These are phyloP conservation scores for Coemansia sp. DNA, from an alignment of 192 early-diverging fungal genomes.

Conservation along the genomic window DNA sequence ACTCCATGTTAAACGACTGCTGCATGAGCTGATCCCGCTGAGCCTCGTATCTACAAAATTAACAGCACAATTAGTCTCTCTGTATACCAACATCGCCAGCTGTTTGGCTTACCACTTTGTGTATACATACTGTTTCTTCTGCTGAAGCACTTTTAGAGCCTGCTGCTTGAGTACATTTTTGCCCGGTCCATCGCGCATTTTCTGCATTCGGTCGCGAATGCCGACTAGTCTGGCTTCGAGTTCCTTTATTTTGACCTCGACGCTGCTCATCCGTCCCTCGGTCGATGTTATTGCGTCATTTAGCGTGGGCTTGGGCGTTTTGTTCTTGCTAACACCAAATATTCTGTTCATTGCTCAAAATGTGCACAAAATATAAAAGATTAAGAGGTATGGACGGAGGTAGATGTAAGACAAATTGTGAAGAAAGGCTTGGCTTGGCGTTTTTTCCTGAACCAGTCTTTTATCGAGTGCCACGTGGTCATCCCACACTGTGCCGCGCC, in stretches of 20 bases:
- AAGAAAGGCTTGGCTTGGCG: no score
- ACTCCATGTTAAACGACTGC: constrained; percentile 99
- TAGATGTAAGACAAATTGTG: background rate
- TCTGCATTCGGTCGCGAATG: constrained; percentile 92
- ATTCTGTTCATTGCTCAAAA: constrained; percentile 76
- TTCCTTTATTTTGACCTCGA: constrained; percentile 93
- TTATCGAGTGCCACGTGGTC: background rate
- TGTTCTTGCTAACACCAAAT: constrained; percentile 83
- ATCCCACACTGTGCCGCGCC: constrained; percentile 3
- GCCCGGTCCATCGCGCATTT: constrained; percentile 85
- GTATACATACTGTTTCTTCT: constrained; percentile 78
- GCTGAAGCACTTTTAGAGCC: constrained; percentile 87
- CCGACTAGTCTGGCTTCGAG: constrained; percentile 89
- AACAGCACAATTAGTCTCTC: background rate
- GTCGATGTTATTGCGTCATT: constrained; percentile 82
- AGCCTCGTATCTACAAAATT: constrained; percentile 61
- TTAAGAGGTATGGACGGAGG: background rate
- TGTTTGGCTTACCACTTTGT: background rate
- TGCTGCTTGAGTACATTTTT: constrained; percentile 93
- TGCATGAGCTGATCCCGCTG: constrained; percentile 94
- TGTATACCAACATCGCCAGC: constrained; percentile 12
- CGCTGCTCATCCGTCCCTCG: constrained; percentile 79
- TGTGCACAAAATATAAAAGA: constrained; percentile 1
- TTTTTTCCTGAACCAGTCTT: background rate
- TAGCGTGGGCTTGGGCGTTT: constrained; percentile 85